Percentiles rank a stretch among this genome's conserved stretches.
These are phyloP conservation scores for Xylaria telfairii DNA, from an alignment of 495 filamentous ascomycete genomes.

Conservation along the genomic window DNA sequence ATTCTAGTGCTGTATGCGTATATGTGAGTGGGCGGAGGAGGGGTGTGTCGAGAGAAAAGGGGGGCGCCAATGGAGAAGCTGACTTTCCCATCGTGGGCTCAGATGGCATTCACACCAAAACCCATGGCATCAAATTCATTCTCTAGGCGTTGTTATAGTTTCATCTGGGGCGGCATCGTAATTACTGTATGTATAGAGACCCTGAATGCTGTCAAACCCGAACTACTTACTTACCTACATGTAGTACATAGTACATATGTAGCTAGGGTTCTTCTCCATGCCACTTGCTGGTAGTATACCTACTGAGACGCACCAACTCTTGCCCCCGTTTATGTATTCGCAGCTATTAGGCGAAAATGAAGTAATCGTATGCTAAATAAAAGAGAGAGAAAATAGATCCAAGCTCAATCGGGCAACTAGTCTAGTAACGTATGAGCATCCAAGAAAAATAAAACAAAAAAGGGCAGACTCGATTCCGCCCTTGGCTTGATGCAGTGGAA, in stretches of 20 bases:
- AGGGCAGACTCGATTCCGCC: background rate
- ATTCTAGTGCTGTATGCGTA: background rate
- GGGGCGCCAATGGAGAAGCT: constrained; percentile 18
- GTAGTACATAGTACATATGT: background rate
- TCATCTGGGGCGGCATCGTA: background rate
- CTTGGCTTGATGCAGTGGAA: background rate
- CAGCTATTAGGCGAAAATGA: no score
- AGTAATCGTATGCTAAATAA: background rate
- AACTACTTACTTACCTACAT: background rate
- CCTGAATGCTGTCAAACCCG: constrained; percentile 19
- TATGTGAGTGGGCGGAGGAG: background rate
- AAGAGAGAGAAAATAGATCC: background rate
- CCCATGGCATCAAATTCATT: constrained; percentile 4
- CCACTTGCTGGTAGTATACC: background rate
- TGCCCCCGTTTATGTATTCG: no score
- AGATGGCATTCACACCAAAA: constrained; percentile 20
- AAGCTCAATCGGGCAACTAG: background rate
- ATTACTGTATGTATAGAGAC: background rate
- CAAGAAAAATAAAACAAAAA: background rate
- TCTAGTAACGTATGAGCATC: background rate
- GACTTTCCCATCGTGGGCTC: constrained; percentile 22
- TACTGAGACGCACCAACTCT: no score
- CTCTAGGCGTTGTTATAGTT: background rate
- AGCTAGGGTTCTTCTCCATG: background rate
- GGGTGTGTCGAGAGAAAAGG: background rate